Evolutionary conservation across 805 yeast genomes (phyloP).

Genomic region (Torulaspora delbrueckii): DNA sequence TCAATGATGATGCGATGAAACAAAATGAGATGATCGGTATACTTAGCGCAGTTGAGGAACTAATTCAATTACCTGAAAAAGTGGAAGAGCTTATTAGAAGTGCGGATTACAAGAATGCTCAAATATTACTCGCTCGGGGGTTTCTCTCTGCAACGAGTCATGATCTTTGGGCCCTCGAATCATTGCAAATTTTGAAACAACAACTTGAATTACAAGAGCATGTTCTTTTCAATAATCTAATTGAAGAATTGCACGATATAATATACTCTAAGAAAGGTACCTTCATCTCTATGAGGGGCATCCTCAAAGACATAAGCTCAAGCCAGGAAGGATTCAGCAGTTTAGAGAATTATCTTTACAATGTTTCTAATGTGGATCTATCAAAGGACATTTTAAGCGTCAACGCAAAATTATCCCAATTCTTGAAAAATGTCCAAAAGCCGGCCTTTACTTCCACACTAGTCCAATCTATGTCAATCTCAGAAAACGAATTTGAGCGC

Average conservation of each 20-base stretch:
- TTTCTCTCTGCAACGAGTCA: conserved; percentile 45
- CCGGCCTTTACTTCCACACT: neutral
- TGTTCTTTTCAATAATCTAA: conserved; percentile 59
- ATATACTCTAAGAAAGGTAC: conserved; percentile 49
- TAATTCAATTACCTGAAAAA: conserved; percentile 54
- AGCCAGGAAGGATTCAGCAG: conserved; percentile 35
- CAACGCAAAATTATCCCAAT: conserved; percentile 36
- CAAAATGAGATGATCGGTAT: conserved; percentile 67
- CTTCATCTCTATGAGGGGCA: conserved; percentile 18
- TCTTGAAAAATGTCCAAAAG: conserved; percentile 23
- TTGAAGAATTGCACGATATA: conserved; percentile 72
- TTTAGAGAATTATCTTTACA: conserved; percentile 51
- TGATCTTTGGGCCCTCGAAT: conserved; percentile 54
- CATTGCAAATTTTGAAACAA: conserved; percentile 46
- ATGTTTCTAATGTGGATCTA: conserved; percentile 55
- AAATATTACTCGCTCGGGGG: conserved; percentile 46
- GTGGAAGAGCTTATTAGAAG: conserved; percentile 66
- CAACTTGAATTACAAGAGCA: conserved; percentile 54
- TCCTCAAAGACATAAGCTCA: conserved; percentile 21
- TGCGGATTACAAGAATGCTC: conserved; percentile 64
- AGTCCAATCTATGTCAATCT: conserved; percentile 17
- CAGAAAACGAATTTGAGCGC: conserved; percentile 34
- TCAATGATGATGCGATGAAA: conserved; percentile 57
- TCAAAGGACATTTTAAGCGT: conserved; percentile 43
- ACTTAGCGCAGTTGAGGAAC: conserved; percentile 58